Evolutionary conservation across 768 basidiomycete genomes (phyloP), one percentile per base, ranked within the genome.

Genomic region (Russula sp.): DNA sequence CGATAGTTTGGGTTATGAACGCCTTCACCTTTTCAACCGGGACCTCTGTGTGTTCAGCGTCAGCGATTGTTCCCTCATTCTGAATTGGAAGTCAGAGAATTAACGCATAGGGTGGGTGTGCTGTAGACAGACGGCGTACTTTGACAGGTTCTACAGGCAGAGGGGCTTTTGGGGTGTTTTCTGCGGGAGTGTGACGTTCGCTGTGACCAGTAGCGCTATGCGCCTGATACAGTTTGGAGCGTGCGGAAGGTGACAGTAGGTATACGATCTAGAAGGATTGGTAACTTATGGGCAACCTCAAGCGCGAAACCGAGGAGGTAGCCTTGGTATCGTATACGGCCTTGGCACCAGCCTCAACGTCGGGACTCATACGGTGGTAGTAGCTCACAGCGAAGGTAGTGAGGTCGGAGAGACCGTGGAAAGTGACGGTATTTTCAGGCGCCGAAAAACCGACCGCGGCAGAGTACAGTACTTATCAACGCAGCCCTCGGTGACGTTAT

Each of bases 311-410:
- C 62, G 86, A 84, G 63, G 89, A 84, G 68, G 94, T 89, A 60
- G 88, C 80, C 80, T 96, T 96, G 77, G 88, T 83, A 79, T 98
- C 94, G 75, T 96, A 99, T 75, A 96, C 82, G 42, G 95, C 96
- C 84, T 94, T 94, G 68, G 94, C 94, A 74, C 93, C 93, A 64
- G 92, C 94, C 79, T 96, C 94, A 56, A 95, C 92, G 71, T 94
- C 92, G 63, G 80, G 76, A 75, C 81, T 89, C 74, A 97, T 94
- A 65, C 89, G 89, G 84, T 99, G 97, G 83, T 98, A 98, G 84
- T 98, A 99, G 76, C 89, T 91, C 63, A 95, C 97, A 57, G 89
- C 82, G 81, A 94, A 98, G 71, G 87, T 88, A 74, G 87, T 89
- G 75, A 97, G 77, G 84, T 97, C 98, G 81, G 91, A 89, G 73